Base-by-base conservation (phyloP, 2,329 filamentous ascomycete genomes). In the Epichloe festucae region DNA sequence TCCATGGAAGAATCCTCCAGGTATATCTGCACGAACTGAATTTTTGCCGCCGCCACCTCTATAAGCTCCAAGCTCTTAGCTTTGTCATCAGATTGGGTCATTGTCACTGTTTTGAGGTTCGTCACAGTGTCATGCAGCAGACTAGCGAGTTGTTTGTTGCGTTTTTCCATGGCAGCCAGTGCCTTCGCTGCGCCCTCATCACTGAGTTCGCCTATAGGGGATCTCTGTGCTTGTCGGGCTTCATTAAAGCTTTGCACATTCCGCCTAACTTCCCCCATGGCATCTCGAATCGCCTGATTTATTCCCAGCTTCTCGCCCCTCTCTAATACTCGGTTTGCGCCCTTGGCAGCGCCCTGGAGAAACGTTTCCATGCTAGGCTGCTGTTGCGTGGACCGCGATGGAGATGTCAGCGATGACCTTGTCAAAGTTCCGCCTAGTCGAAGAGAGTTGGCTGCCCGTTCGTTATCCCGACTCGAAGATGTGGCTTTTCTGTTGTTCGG, bases 281-380 rank as follows among this genome's bases (percentile, higher is more conserved):
- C 87, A 58, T 87, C 86, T n/a, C 87, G 78, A 6, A 93, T 81
- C 0, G 84, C 86, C 64, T 86, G 84, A 62, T 89, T 89, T 52
- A 93, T 84, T 6, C 86, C 86, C 55, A 89, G 80, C 60, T 81
- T 84, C 65, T 90, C 85, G 49, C 87, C 78, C 35, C 80, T 76
- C 59, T 87, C 82, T 36, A 89, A 72, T 15, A 91, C 81, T 49
- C 81, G 82, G 62, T 84, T 87, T 17, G 90, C 82, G 55, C 82
- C 81, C 63, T 86, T 87, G 19, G 87, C 85, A 3, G 87, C 87
- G 15, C 83, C 84, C 61, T 89, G 85, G 31, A 93, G 75, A 0
- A 93, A 64, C 1, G 79, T 78, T 63, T 91, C 87, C 45, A 89
- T 73, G 14, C 78, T 73, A 2, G 74, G 78, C 31, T 77, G 75